These are phyloP conservation scores for Trichocladium antarcticum DNA, from an alignment of 495 filamentous ascomycete species.

Conservation along the genomic window DNA sequence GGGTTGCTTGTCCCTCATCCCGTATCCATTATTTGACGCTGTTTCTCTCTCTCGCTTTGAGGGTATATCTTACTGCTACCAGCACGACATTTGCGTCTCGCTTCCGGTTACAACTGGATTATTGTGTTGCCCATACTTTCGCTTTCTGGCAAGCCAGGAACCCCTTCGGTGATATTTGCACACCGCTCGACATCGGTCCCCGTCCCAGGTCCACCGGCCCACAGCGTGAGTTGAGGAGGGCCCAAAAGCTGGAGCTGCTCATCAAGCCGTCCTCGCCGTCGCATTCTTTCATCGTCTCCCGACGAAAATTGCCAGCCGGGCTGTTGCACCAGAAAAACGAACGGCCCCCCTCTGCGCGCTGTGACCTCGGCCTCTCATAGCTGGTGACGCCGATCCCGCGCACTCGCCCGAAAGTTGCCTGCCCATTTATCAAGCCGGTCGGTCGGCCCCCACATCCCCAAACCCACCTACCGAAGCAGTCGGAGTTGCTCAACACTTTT, in stretches of 20 bases:
- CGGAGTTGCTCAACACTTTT: neutral
- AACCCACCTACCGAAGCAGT: neutral
- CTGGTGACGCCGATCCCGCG: slow-evolving; percentile 1
- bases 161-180: neutral
- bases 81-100: too few species aligned
- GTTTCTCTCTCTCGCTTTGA: too few species aligned
- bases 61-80: too few species aligned
- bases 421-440: neutral
- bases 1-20: too few species aligned
- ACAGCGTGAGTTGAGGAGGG: neutral
- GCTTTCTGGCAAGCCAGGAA: neutral
- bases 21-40: too few species aligned
- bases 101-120: neutral
- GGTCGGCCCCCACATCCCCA: neutral
- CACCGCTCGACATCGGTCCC: slow-evolving; percentile 5
- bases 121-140: neutral
- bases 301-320: neutral
- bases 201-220: slow-evolving; percentile 6
- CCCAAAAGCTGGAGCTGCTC: neutral
- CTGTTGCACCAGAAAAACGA: slow-evolving; percentile 3
- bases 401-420: neutral
- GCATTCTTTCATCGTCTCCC: neutral
- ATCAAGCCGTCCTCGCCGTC: neutral
- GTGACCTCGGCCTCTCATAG: neutral
- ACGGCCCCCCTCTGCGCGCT: neutral